These are phyloP conservation scores for Leucogyrophana mollusca DNA, from an alignment of 768 basidiomycete species.

Conservation along the genomic window DNA sequence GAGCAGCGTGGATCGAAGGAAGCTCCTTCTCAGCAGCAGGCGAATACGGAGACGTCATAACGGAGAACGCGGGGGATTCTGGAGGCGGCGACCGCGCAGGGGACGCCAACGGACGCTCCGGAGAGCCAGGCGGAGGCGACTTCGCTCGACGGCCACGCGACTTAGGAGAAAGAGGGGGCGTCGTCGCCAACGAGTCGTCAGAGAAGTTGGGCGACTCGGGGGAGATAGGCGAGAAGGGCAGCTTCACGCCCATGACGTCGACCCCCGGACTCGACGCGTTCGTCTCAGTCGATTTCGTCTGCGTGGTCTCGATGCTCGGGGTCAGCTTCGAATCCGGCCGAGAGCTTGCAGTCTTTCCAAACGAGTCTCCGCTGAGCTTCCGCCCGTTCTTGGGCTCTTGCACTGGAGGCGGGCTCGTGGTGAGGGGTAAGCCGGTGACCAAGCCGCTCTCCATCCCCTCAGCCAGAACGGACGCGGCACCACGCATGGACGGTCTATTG, in stretches of 20 bases:
- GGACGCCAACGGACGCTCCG: not conserved
- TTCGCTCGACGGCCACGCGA: no score
- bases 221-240: constrained; percentile 30
- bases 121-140: not conserved
- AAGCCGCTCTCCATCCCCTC: constrained; percentile 15
- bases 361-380: constrained; percentile 37
- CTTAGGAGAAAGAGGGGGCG: no score
- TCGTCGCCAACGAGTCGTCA: constrained; percentile 1
- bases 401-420: constrained; percentile 27
- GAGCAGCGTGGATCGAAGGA: constrained; percentile 31
- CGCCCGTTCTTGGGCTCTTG: constrained; percentile 19
- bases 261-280: constrained; percentile 9
- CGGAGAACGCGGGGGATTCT: constrained; percentile 25
- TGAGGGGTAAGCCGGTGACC: constrained; percentile 13
- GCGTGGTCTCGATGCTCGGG: constrained; percentile 20
- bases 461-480: constrained; percentile 17
- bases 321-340: constrained; percentile 41
- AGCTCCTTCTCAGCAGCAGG: constrained; percentile 27
- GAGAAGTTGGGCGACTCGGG: constrained; percentile 32
- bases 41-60: constrained; percentile 37
- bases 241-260: constrained; percentile 28
- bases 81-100: constrained; percentile 16
- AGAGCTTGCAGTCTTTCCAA: constrained; percentile 24
- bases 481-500: constrained; percentile 3
- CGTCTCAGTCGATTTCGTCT: constrained; percentile 18